A percentile compares a stretch with the other conserved stretches of the same genome.
Conservation (phyloP, 2,329 filamentous ascomycete species). For the Calcarisporium arbuscula region DNA sequence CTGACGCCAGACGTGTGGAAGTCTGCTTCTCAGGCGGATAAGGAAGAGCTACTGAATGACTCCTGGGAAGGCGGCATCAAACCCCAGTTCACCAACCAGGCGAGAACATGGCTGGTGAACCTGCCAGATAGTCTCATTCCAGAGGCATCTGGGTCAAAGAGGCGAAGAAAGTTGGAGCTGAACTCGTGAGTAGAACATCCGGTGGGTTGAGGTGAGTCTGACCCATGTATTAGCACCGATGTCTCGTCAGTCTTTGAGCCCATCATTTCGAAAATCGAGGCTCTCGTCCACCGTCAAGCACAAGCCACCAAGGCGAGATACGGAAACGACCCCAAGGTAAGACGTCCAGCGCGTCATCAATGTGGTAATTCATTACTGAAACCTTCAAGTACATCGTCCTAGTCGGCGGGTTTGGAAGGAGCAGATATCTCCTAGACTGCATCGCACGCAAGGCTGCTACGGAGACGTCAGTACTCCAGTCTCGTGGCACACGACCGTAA, state of each 20-base stretch:
- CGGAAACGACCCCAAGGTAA: slow-evolving; percentile 15
- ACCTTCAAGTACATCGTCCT: slow-evolving; percentile 26
- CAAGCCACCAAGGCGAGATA: slow-evolving; percentile 8
- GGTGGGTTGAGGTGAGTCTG: neutral
- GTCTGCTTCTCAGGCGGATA: too few relatives aligned
- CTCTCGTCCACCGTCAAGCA: slow-evolving; percentile 16
- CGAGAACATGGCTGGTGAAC: slow-evolving; percentile 8
- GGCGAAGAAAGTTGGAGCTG: slow-evolving; percentile 5
- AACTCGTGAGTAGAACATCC: slow-evolving; percentile 1
- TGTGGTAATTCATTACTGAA: too few relatives aligned
- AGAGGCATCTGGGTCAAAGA: slow-evolving; percentile 3
- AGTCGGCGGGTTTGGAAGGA: slow-evolving; percentile 28
- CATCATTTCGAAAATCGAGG: slow-evolving; percentile 8
- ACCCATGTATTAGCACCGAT: slow-evolving; percentile 11
- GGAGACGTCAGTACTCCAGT: slow-evolving; percentile 18
- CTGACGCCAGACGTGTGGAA: slow-evolving; percentile 6
- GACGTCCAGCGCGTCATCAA: too few relatives aligned
- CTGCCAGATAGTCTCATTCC: slow-evolving; percentile 10
- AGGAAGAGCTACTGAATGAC: slow-evolving; percentile 14
- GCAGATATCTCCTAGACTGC: slow-evolving; percentile 17
- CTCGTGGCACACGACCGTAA: slow-evolving; percentile 21
- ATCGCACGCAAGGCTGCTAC: slow-evolving; percentile 5
- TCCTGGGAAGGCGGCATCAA: slow-evolving; percentile 19
- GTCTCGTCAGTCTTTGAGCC: slow-evolving; percentile 15
- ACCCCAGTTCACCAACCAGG: slow-evolving; percentile 10